These are phyloP conservation scores for Chenopodium quinoa DNA, from an alignment of 148 eudicot species.

Conservation along the genomic window DNA sequence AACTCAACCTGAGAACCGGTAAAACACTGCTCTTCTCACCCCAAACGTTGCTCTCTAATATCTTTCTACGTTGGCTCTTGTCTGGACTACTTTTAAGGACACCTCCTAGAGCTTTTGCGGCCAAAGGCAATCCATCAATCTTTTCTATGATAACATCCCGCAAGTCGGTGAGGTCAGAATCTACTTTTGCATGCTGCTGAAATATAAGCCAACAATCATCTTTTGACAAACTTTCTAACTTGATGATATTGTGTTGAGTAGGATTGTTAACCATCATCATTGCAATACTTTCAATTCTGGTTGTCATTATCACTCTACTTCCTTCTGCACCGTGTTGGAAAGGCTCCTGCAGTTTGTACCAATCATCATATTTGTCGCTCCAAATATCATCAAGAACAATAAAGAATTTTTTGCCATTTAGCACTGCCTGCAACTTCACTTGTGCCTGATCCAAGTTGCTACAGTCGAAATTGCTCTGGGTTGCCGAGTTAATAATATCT, in stretches of 20 bases:
- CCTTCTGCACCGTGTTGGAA: not conserved
- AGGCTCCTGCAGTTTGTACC: not conserved
- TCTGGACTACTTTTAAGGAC: not conserved
- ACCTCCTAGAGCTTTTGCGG: slow-evolving; percentile 19
- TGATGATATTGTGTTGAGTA: not conserved
- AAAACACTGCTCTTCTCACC: not conserved
- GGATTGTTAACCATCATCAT: not conserved
- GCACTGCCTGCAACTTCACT: not conserved
- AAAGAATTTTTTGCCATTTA: not conserved
- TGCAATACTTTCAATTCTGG: not conserved
- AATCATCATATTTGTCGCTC: not conserved
- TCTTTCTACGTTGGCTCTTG: not conserved
- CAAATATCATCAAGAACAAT: slow-evolving; percentile 22
- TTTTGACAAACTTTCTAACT: not conserved
- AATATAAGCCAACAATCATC: slow-evolving; percentile 13
- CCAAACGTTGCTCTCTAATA: slow-evolving; percentile 10
- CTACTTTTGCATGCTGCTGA: not conserved
- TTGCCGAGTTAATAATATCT: not conserved
- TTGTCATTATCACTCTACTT: slow-evolving; percentile 9
- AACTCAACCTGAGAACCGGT: slow-evolving; percentile 7
- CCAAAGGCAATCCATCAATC: slow-evolving; percentile 12
- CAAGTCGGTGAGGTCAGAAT: not conserved
- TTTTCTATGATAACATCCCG: not conserved
- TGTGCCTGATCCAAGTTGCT: not conserved
- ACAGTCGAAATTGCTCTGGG: not conserved